Base-by-base conservation (phyloP, 306 rosid species). In the Cicer bijugum region DNA sequence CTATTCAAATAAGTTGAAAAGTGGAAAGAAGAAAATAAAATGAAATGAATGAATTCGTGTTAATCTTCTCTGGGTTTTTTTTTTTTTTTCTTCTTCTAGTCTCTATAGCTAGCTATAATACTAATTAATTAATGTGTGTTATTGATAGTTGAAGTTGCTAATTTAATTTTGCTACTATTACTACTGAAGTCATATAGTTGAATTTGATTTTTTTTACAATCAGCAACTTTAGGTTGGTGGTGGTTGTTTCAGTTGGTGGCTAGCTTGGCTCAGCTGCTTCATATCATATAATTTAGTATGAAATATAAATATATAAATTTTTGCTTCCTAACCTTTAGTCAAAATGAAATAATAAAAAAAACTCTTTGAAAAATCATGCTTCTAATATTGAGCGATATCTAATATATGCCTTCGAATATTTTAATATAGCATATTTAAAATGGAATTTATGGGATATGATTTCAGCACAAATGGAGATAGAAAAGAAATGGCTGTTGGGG, bases 221-320 rank as follows among this genome's bases (percentile, higher is more conserved):
- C 42, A 23, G 75, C 77, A 72, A 71, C 63, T 81, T 81, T 81
- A 77, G 87, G 82, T 80, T 71, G 80, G 85, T 69, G 66, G 87
- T 69, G 78, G 84, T 81, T 72, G 82, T 83, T 83, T 70, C 69
- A 69, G 80, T 78, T 59, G 77, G 81, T 83, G 64, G 74, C 84
- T 81, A 71, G 61, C 76, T 80, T 75, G 84, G 76, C 62, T 79
- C 75, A 71, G 84, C 84, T 61, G 80, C 83, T 64, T 56, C 62
- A 17, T 78, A 53, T 23, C 47, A 56, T 71, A 77, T 52, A 64
- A 19, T 39, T 40, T 19, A 19, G 38, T 16, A 55, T 8, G 9
- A 35, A 39, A 81, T 58, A 70, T 46, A 39, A 33, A 61, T 40
- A 10, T 69, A 39, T 58, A 28, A 28, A 69, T 77, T 77, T 80